phyloP scores from a whole-genome alignment of 305 asterid species.

The Fraxinus sp. region DNA sequence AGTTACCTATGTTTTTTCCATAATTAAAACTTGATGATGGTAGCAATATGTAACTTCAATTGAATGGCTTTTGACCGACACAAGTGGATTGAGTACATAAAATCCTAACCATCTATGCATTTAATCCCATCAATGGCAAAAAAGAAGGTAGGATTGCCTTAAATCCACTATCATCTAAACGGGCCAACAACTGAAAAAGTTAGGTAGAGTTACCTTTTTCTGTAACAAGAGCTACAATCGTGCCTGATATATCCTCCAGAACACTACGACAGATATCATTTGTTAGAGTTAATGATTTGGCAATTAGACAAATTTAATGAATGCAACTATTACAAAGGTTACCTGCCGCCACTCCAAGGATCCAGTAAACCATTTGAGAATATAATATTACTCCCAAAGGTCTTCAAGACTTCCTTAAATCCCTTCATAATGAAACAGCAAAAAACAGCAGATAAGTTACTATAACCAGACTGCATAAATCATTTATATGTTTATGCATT shows the following conservation, averaged over 20 bases:
- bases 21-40: neutral
- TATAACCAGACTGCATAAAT: neutral
- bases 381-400: conserved; percentile 86
- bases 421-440: conserved; percentile 42
- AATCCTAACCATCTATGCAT: neutral
- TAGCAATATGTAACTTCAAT: neutral
- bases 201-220: conserved; percentile 54
- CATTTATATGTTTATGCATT: neutral
- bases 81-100: neutral
- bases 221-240: conserved; percentile 69
- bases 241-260: conserved; percentile 70
- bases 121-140: neutral
- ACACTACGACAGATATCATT: conserved; percentile 46
- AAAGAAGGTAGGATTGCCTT: neutral
- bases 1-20: neutral
- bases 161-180: neutral
- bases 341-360: conserved; percentile 99
- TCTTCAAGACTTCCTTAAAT: conserved; percentile 50
- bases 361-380: conserved; percentile 88
- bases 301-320: neutral
- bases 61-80: neutral
- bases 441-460: conserved; percentile 14
- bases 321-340: neutral
- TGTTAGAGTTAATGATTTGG: conserved; percentile 12
- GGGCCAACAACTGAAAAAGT: neutral